These are phyloP conservation scores for Russula vinacea DNA, from an alignment of 768 basidiomycete species.

Conservation along the genomic window DNA sequence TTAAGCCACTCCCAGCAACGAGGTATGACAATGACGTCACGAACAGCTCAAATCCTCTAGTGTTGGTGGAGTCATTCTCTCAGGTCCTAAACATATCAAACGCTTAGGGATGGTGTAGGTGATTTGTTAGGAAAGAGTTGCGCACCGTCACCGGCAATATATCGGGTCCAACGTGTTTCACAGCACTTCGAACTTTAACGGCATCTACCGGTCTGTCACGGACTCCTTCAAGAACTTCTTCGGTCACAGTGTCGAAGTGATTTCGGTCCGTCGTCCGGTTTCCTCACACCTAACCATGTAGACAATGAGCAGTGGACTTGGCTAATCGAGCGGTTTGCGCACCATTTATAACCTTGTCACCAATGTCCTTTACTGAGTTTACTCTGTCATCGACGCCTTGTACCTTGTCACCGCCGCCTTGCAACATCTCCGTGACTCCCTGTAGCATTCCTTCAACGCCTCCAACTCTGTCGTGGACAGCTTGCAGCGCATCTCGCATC, in stretches of 20 bases:
- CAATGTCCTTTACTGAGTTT: no score
- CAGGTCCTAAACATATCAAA: background rate
- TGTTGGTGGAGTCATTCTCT: no score
- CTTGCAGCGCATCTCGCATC: background rate
- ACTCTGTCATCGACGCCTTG: no score
- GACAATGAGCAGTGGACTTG: background rate
- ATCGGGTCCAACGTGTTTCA: no score
- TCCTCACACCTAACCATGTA: background rate
- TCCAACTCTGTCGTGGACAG: background rate
- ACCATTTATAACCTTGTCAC: background rate
- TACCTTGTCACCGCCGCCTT: no score
- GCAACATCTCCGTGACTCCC: no score
- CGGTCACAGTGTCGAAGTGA: background rate
- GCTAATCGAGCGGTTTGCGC: background rate
- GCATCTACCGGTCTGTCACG: no score
- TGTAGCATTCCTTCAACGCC: no score
- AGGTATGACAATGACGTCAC: no score
- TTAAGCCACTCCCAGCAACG: no score
- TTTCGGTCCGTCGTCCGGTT: background rate
- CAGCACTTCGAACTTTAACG: no score
- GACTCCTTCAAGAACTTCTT: background rate
- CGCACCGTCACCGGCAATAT: background rate
- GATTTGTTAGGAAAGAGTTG: background rate
- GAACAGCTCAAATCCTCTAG: no score
- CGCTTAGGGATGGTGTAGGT: background rate